Evolutionary conservation across 768 basidiomycete species (phyloP).

Genomic region (Xerocomus potaroensis): DNA sequence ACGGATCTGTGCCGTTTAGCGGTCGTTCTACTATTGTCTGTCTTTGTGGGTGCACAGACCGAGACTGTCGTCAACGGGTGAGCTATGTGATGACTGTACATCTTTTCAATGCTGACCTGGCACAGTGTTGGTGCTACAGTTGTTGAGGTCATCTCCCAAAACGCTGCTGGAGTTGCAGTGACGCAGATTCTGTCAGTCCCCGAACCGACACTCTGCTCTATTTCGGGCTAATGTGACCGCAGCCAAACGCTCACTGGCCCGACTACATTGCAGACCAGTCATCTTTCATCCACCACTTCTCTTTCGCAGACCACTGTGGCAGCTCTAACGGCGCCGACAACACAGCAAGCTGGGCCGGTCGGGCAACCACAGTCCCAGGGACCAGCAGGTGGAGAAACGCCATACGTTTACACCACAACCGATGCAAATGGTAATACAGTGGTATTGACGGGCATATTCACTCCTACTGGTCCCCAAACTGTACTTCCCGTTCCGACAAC

Average conservation of each 20-base stretch:
- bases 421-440: constrained; percentile 29
- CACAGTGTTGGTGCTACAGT: constrained; percentile 48
- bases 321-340: constrained; percentile 18
- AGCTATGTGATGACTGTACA: constrained; percentile 15
- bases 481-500: constrained; percentile 25
- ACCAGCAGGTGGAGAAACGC: constrained; percentile 41
- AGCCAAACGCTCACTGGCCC: constrained; percentile 16
- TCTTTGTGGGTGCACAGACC: constrained; percentile 40
- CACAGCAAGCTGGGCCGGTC: constrained; percentile 37
- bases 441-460: constrained; percentile 24
- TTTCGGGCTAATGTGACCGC: constrained; percentile 7
- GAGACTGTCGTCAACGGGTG: constrained; percentile 46
- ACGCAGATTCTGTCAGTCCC: constrained; percentile 43
- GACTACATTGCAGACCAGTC: constrained; percentile 6
- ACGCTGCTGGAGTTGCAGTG: constrained; percentile 35
- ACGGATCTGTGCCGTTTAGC: constrained; percentile 10
- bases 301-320: constrained; percentile 13
- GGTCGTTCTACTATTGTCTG: constrained; percentile 16
- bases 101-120: constrained; percentile 12
- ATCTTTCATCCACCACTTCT: constrained; percentile 20
- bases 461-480: constrained; percentile 29
- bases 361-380: constrained; percentile 45
- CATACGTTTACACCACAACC: constrained; percentile 48
- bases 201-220: neutral
- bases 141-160: constrained; percentile 43